Conservation (phyloP, 2,329 filamentous ascomycete species). For the Fusarium sp. region DNA sequence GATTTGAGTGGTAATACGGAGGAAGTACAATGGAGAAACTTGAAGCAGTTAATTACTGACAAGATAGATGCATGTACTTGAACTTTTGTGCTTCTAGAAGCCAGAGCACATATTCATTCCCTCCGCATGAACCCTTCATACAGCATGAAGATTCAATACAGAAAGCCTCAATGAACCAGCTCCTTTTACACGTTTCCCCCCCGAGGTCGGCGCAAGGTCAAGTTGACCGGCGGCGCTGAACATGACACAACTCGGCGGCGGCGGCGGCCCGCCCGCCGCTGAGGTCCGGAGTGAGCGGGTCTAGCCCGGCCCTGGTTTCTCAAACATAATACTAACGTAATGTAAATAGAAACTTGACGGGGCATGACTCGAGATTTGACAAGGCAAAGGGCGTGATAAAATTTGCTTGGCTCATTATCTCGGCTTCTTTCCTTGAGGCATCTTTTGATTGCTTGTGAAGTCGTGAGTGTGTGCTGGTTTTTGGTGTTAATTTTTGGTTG, state of each 20-base stretch:
- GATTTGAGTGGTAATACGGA: background rate
- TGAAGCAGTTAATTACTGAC: background rate
- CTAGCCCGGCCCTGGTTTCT: background rate
- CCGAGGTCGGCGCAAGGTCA: background rate
- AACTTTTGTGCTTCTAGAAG: background rate
- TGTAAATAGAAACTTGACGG: background rate
- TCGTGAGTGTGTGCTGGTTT: background rate
- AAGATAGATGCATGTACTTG: background rate
- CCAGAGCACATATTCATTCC: background rate
- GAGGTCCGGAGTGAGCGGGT: background rate
- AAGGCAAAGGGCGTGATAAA: background rate
- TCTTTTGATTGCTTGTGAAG: background rate
- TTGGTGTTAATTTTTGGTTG: background rate
- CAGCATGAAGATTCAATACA: background rate
- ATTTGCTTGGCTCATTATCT: background rate
- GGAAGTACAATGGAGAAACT: background rate
- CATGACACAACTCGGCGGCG: background rate
- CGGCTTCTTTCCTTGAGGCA: background rate
- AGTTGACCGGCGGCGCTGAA: background rate
- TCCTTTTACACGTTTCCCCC: background rate
- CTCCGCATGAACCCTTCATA: background rate
- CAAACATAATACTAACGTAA: conserved; percentile 5
- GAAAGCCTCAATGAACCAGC: background rate
- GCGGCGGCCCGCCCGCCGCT: background rate
- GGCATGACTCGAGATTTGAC: background rate